Conservation (phyloP, 2,329 filamentous ascomycete species). For the Colletotrichum spinosum region DNA sequence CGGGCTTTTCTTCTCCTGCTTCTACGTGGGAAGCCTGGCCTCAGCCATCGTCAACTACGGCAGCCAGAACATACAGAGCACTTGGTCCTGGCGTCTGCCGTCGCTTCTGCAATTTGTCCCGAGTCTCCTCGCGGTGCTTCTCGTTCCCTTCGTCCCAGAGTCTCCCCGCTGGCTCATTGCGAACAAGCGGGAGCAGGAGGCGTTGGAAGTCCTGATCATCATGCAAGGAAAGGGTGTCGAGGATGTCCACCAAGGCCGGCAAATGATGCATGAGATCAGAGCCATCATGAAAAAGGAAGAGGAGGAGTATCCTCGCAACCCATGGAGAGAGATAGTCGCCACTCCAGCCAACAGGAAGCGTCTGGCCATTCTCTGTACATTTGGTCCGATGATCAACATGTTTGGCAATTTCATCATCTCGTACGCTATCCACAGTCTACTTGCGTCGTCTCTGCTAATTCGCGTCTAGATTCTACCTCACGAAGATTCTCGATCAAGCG, state of each 20-base stretch:
- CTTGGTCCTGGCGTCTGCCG: slow-evolving; percentile 51
- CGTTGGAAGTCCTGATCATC: slow-evolving; percentile 50
- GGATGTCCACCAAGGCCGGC: slow-evolving; percentile 29
- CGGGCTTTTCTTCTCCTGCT: slow-evolving; percentile 41
- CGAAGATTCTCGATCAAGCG: slow-evolving; percentile 45
- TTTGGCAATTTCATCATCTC: slow-evolving; percentile 48
- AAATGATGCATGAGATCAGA: slow-evolving; percentile 40
- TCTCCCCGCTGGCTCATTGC: slow-evolving; percentile 51
- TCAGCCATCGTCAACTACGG: slow-evolving; percentile 47
- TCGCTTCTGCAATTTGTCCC: slow-evolving; percentile 48
- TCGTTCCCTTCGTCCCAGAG: slow-evolving; percentile 27
- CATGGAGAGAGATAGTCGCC: slow-evolving; percentile 43
- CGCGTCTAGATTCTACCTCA: slow-evolving; percentile 43
- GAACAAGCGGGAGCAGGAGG: slow-evolving; percentile 45
- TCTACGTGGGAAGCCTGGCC: slow-evolving; percentile 45
- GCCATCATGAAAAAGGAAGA: slow-evolving; percentile 41
- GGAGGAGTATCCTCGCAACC: slow-evolving; percentile 41
- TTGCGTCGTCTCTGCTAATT: not conserved
- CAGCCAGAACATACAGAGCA: slow-evolving; percentile 46
- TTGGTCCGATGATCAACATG: slow-evolving; percentile 44
- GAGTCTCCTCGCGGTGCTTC: slow-evolving; percentile 42
- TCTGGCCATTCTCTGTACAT: slow-evolving; percentile 41
- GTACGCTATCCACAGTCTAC: slow-evolving; percentile 30
- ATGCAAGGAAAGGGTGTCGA: slow-evolving; percentile 55
- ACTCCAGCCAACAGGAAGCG: slow-evolving; percentile 42